Conservation (phyloP, 148 eudicot genomes). For the Pharnaceum exiguum region DNA sequence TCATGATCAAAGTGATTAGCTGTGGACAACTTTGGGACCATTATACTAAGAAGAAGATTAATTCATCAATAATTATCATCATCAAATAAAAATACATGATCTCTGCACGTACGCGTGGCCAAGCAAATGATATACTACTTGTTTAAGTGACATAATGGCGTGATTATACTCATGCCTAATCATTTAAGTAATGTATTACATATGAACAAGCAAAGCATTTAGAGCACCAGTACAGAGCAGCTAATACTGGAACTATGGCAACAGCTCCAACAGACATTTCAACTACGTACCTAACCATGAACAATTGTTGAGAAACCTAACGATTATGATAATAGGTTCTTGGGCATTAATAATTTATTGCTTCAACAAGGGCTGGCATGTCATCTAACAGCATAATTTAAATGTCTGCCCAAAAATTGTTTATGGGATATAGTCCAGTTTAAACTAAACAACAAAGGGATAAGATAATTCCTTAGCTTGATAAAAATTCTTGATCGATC, state of each 20-base stretch:
- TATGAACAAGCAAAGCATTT: conserved; percentile 22
- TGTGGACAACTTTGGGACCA: conserved; percentile 20
- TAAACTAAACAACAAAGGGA: conserved; percentile 34
- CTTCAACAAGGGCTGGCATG: conserved; percentile 17
- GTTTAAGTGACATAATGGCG: conserved; percentile 10
- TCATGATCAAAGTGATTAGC: conserved; percentile 20
- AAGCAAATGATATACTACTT: conserved; percentile 15
- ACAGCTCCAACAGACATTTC: conserved; percentile 39
- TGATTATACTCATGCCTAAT: conserved; percentile 27
- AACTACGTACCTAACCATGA: conserved; percentile 35
- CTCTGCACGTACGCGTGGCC: conserved; percentile 22
- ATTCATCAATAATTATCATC: conserved; percentile 1
- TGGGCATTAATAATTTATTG: conserved; percentile 15
- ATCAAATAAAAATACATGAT: conserved; percentile 13
- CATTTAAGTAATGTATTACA: conserved; percentile 31
- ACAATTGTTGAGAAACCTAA: conserved; percentile 11
- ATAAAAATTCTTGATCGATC: conserved; percentile 29
- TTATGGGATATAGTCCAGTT: conserved; percentile 12
- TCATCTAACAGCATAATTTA: conserved; percentile 12
- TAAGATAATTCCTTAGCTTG: conserved; percentile 33
- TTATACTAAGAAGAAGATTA: conserved; percentile 5
- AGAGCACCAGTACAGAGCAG: conserved; percentile 22
- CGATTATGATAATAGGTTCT: conserved; percentile 12
- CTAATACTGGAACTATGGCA: conserved; percentile 21
- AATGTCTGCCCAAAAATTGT: conserved; percentile 8